Evolutionary conservation across 78 protist species (phyloP), one percentile per base, ranked within the genome.

Genomic region (Bodo saltans): DNA sequence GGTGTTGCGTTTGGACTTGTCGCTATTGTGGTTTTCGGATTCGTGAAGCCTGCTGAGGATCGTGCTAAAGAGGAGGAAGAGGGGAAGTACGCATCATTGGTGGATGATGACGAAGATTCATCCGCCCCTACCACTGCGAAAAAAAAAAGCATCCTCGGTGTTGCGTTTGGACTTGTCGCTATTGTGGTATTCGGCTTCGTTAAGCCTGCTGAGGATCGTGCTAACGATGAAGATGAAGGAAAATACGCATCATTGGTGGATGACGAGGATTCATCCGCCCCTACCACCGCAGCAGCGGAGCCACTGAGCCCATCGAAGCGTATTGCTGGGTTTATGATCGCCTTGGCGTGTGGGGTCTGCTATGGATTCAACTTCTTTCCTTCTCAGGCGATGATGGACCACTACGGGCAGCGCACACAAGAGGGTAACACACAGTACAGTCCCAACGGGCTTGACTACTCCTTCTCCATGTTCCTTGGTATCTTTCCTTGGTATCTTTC

Each of bases 381-480:
- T 23, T 33, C 84, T 3, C 3, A 33, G 33, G 40, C 29, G 28
- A 0, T 78, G 67, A 30, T 21, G 41, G n/a, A 76, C 69, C 60
- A 39, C 52, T 2, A 47, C 1, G 81, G 11, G 4, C 1, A 8
- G 1, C 25, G 38, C 27, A 37, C 41, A 8, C 26, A 3, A 17
- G 34, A 76, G 1, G 67, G 69, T 29, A 3, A 32, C 4, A 1
- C 1, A 26, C 70, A 4, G 3, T 76, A 76, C 69, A 42, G 69
- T 23, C 1, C 40, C 38, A 38, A 74, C 38, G 82, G 47, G 1
- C 80, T 93, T 21, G 68, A 88, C 47, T 93, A 90, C 53, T 79
- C 87, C 27, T 90, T 93, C 34, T 75, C 93, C 25, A 94, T 91
- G 72, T 93, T 90, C 74, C 41, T 85, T 47, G 96, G n/a, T n/a